A percentile compares a stretch with the other conserved stretches of the same genome.
phyloP scores from a whole-genome alignment of 495 filamentous ascomycete genomes.

The Pseudomonodictys pantanalensis region DNA sequence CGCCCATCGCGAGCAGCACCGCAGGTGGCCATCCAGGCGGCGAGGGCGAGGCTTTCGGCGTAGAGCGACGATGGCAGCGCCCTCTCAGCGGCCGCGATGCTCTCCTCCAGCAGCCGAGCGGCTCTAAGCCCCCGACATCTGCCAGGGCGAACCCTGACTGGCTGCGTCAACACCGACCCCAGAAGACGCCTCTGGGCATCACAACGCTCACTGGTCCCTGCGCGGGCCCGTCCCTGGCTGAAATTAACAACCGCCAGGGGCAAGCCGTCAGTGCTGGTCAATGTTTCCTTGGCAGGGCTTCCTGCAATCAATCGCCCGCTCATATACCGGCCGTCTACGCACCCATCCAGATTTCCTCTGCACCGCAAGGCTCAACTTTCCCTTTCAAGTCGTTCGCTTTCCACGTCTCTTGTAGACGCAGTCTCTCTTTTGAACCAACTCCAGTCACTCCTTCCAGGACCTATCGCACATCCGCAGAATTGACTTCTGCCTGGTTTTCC shows the following conservation, averaged over 20 bases:
- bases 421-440: constrained; percentile 20
- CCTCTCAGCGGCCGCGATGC: constrained; percentile 14
- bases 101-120: constrained; percentile 3
- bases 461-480: constrained; percentile 22
- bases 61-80: not conserved
- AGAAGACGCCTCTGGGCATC: not conserved
- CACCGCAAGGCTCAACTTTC: constrained; percentile 29
- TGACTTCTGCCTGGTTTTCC: constrained; percentile 31
- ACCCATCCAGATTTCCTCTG: not conserved
- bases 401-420: constrained; percentile 26
- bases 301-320: constrained; percentile 23
- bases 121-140: constrained; percentile 3
- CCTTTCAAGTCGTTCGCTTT: constrained; percentile 21
- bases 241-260: constrained; percentile 30
- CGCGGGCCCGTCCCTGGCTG: constrained; percentile 19
- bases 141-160: constrained; percentile 9
- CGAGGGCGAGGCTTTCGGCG: not conserved
- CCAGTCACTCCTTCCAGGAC: constrained; percentile 30
- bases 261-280: not conserved
- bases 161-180: not conserved
- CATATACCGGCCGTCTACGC: constrained; percentile 11
- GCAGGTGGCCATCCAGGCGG: not conserved
- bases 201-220: constrained; percentile 6
- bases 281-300: constrained; percentile 18
- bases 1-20: not conserved